Evolutionary conservation across 306 rosid genomes (phyloP).

Genomic region (Castanea sativa): DNA sequence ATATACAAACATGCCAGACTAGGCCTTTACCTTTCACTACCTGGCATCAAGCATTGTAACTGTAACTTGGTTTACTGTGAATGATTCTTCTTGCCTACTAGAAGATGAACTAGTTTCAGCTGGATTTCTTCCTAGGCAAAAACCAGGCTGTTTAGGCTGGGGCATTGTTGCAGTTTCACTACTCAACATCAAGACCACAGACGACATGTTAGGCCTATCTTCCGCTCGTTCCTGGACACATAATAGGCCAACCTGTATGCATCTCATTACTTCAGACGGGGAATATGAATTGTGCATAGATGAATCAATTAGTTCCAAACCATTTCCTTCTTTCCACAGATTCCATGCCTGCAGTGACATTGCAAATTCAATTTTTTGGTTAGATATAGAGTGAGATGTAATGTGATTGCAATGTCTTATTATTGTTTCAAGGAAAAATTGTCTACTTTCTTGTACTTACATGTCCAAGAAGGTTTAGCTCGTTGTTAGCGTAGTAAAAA

Average conservation of each 20-base stretch:
- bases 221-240: constrained; percentile 49
- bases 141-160: constrained; percentile 68
- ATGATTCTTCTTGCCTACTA: constrained; percentile 57
- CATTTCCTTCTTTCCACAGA: constrained; percentile 60
- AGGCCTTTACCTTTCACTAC: constrained; percentile 30
- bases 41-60: constrained; percentile 65
- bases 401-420: background rate
- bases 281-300: constrained; percentile 38
- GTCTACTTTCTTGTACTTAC: constrained; percentile 26
- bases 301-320: constrained; percentile 56
- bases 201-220: constrained; percentile 37
- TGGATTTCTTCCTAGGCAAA: constrained; percentile 48
- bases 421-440: background rate
- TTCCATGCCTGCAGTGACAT: constrained; percentile 60
- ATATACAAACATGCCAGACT: constrained; percentile 22
- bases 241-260: constrained; percentile 54
- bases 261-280: constrained; percentile 55
- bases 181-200: constrained; percentile 54
- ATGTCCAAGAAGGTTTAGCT: constrained; percentile 58
- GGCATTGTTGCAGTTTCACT: constrained; percentile 62
- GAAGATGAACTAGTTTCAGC: constrained; percentile 53
- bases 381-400: background rate
- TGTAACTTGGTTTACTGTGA: constrained; percentile 71
- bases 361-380: constrained; percentile 9
- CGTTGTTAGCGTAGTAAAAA: constrained; percentile 49